Evolutionary conservation across 176 grass and related monocot species (phyloP), one percentile per base, ranked within the genome.

Genomic region (Oryza coarctata): DNA sequence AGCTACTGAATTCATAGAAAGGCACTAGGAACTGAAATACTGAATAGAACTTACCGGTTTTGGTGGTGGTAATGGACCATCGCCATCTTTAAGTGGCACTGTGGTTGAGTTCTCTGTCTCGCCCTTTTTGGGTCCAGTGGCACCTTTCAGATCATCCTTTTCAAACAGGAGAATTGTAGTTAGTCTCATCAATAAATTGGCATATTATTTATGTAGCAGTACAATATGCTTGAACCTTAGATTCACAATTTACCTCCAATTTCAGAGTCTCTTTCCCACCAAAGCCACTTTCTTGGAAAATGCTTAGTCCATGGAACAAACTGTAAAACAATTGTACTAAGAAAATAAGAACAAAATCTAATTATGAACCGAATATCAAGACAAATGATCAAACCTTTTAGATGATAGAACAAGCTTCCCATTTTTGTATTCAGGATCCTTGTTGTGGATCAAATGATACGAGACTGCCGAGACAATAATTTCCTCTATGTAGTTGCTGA

Each of bases 401-500:
- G 91, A 86, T 63, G 97, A 94, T 83, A 99, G 68, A 74, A 99
- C 68, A 35, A 99, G 97, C 80, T 94, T 99, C 71, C 97, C 97
- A 86, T 94, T 94, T 78, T 88, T 95, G 84, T 99, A 99, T 67
- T 92, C 85, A 63, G 97, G 89, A 68, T 96, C 87, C 36, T 99
- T 96, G 63, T 74, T 94, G 86, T 94, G 83, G 65, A 87, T 90
- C 75, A 99, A 83, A 87, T 99, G 97, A 45, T 92, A 89, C 55
- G 97, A 99, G 62, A 99, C 91, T 35, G 97, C 97, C 7, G 93
- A 90, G 26, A 96, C 61, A 29, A 96, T 86, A 80, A 99, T 94
- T 88, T 99, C 91, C 60, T 99, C 93, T 71, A 99, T 96, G 89
- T 92, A 90, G 68, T 95, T 92, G 74, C 92, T 91, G 27, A 98